Conservation (phyloP, 495 filamentous ascomycete genomes). For the Bryoglossum gracile region DNA sequence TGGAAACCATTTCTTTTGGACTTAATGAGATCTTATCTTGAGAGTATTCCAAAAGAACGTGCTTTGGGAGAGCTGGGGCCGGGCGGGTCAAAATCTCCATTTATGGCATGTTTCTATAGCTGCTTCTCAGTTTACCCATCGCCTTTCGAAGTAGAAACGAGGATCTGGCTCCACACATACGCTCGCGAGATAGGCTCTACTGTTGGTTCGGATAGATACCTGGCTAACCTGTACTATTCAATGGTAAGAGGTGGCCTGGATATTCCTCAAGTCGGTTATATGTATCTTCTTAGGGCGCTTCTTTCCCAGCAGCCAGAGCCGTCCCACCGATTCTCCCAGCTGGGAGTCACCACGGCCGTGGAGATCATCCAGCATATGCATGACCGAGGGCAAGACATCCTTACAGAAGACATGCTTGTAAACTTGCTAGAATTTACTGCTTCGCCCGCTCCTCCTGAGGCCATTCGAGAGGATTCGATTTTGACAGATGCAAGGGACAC, state of each 20-base stretch:
- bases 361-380: constrained; percentile 38
- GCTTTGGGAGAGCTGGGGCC: constrained; percentile 34
- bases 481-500: constrained; percentile 4
- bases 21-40: constrained; percentile 34
- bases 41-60: constrained; percentile 26
- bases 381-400: constrained; percentile 35
- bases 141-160: constrained; percentile 26
- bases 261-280: constrained; percentile 31
- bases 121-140: constrained; percentile 26
- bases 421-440: constrained; percentile 32
- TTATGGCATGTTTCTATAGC: constrained; percentile 40
- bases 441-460: not conserved
- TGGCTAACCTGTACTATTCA: constrained; percentile 29
- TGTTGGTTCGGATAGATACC: constrained; percentile 30
- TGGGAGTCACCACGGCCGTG: not conserved
- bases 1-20: constrained; percentile 15
- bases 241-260: constrained; percentile 29
- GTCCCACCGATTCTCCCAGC: not conserved
- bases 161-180: constrained; percentile 32
- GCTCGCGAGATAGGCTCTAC: constrained; percentile 34
- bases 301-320: constrained; percentile 18
- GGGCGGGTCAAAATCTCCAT: constrained; percentile 39
- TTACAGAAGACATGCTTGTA: constrained; percentile 38
- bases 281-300: constrained; percentile 33
- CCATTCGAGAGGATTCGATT: too few relatives aligned